Evolutionary conservation across 441 rosid genomes (phyloP), one percentile per base, ranked within the genome.

Genomic region (Populus hybrid): DNA sequence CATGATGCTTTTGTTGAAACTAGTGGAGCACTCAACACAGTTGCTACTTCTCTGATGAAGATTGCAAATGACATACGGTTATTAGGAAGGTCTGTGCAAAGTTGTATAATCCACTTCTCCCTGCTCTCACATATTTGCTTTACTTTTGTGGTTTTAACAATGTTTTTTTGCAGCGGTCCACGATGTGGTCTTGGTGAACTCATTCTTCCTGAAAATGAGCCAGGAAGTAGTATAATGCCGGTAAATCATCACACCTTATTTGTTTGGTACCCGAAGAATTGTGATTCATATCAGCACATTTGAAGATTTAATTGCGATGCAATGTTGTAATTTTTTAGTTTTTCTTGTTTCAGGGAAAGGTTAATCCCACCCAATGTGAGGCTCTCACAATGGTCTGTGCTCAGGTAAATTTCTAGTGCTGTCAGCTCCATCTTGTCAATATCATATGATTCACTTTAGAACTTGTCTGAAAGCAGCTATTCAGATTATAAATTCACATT

Each of bases 171-270:
- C 88, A 92, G 99, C 69, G 99, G 99, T 85, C 99, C 99, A 77
- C 90, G 98, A 77, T 95, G 98, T 68, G 99, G 99, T 77, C 98
- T 95, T 64, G 99, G 99, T 76, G 99, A 95, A 81, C 98, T 95
- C 78, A 88, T 91, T 87, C 97, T 95, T 81, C 99, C 98, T 79
- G 99, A 95, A 91, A 95, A 95, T 83, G 99, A 95, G 87, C 98
- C 97, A 18, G 98, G 99, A 78, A 95, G 98, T 93, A 95, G 98
- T 83, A 95, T 94, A 72, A 95, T 95, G 99, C 98, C 98, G 71
- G 98, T 89, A 88, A 82, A 73, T 72, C 53, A 29, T 83, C 12
- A 24, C 79, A 21, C 77, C 77, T 80, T 29, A 21, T 42, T 69
- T 72, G 68, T 50, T 68, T 68, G 23, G 42, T 45, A 40, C 9